Evolutionary conservation across 2,329 filamentous ascomycete species (phyloP).

Genomic region (Phialophora tarda): DNA sequence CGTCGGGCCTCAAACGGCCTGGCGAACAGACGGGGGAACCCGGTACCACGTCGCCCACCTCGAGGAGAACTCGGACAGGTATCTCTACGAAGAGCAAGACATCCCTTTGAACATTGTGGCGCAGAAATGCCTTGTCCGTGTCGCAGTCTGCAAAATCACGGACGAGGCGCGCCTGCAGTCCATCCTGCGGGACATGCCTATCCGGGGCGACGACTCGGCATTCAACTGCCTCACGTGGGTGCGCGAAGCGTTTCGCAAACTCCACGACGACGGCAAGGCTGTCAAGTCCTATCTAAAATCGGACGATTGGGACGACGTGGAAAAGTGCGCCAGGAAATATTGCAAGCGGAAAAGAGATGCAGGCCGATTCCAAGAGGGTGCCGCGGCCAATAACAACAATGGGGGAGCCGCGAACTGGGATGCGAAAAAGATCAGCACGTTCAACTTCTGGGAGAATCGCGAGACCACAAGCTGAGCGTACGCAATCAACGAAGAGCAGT

Average conservation of each 20-base stretch:
- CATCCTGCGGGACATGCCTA: conserved; percentile 29
- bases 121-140: conserved; percentile 32
- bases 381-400: conserved; percentile 9
- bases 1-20: conserved; percentile 33
- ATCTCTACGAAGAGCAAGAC: conserved; percentile 39
- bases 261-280: conserved; percentile 30
- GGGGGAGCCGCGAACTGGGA: conserved; percentile 24
- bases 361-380: conserved; percentile 31
- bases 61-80: conserved; percentile 21
- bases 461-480: conserved; percentile 30
- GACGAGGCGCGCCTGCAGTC: conserved; percentile 34
- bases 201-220: conserved; percentile 29
- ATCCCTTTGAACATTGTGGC: conserved; percentile 28
- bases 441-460: conserved; percentile 40
- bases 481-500: background rate
- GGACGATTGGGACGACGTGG: conserved; percentile 37
- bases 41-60: conserved; percentile 37
- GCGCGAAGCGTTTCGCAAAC: conserved; percentile 33
- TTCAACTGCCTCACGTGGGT: conserved; percentile 39
- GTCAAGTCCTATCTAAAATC: conserved; percentile 35
- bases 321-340: conserved; percentile 37
- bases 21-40: conserved; percentile 29
- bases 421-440: conserved; percentile 36
- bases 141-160: conserved; percentile 37
- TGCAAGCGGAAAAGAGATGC: conserved; percentile 37